Evolutionary conservation across 129 eudicot genomes (phyloP).

Genomic region (Kitagawia praeruptora): DNA sequence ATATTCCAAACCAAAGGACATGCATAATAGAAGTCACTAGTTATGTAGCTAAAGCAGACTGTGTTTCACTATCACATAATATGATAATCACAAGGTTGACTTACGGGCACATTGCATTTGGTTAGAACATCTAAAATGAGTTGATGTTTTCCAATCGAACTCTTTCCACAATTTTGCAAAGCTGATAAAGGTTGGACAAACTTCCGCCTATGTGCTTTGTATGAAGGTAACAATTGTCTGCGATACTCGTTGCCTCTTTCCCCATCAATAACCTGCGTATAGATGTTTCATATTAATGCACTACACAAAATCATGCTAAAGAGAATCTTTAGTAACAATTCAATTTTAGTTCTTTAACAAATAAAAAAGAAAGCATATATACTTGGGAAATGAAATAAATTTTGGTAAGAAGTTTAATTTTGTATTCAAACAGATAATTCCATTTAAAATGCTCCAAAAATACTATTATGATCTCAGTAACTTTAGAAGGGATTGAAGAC

Average conservation of each 20-base stretch:
- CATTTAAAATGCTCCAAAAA: background rate
- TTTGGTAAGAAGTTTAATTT: background rate
- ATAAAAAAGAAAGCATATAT: too few species aligned
- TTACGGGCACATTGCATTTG: conserved; percentile 76
- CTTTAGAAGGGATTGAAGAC: background rate
- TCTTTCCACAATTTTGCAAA: conserved; percentile 15
- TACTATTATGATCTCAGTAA: background rate
- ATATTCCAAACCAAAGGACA: background rate
- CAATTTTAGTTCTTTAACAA: background rate
- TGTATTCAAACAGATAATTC: background rate
- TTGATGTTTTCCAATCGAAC: conserved; percentile 33
- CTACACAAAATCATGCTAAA: background rate
- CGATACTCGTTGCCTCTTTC: conserved; percentile 81
- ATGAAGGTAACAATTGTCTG: conserved; percentile 66
- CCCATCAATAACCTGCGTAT: conserved; percentile 74
- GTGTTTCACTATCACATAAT: background rate
- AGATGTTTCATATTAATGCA: background rate
- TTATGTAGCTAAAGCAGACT: background rate
- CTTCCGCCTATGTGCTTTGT: conserved; percentile 69
- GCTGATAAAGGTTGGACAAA: conserved; percentile 25
- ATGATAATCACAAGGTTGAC: conserved; percentile 16
- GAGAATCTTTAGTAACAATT: background rate
- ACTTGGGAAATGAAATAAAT: background rate
- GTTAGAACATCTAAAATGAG: conserved; percentile 46
- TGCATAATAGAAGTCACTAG: background rate